Evolutionary conservation across 768 basidiomycete species (phyloP), one percentile per base, ranked within the genome.

Genomic region (Termitomyces sp.): DNA sequence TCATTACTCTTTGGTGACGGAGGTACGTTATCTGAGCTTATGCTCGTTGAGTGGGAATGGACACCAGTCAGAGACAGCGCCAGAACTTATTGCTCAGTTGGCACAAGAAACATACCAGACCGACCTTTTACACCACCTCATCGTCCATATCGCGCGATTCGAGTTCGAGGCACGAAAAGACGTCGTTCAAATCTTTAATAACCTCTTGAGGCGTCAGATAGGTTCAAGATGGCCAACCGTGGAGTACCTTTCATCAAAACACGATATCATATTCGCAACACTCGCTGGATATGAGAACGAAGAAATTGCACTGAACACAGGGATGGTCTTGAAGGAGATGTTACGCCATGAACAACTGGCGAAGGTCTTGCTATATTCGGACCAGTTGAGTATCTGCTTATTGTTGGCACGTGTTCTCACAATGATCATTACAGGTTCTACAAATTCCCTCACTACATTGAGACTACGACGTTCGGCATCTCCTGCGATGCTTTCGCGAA

Each of bases 401-500:
- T 48, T 15, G 3, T 33, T 1, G 45, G 12, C n/a, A 37, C 9
- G n/a, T 30, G 33, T 47, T 47, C 3, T 16, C 33, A 46, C 42
- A 44, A 41, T 49, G 52, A 44, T 55, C 20, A 12, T 22, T 11
- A 8, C 70, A 96, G 95, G 68, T 98, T 99, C 73, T 98, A 98
- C 78, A 89, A 85, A 61, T 99, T 95, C 75, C 93, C 95, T 20
- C 86, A 92, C 68, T 95, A 95, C 73, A 98, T 99, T 67, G 97
- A 99, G 76, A 88, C 90, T 31, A 96, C 95, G 4, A 97, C 95
- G 20, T 99, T 99, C 68, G 96, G 97, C 8, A 93, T 98, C 61
- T 98, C 96, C 0, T 98, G 95, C 64, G 97, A 98, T 70, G 96
- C 96, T 4, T 97, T 97, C 67, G 91, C 93, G 16, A 98, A 97